Percentiles rank a stretch among this genome's conserved stretches.
phyloP scores from a whole-genome alignment of 2,329 filamentous ascomycete genomes.

The Epichloe typhina region DNA sequence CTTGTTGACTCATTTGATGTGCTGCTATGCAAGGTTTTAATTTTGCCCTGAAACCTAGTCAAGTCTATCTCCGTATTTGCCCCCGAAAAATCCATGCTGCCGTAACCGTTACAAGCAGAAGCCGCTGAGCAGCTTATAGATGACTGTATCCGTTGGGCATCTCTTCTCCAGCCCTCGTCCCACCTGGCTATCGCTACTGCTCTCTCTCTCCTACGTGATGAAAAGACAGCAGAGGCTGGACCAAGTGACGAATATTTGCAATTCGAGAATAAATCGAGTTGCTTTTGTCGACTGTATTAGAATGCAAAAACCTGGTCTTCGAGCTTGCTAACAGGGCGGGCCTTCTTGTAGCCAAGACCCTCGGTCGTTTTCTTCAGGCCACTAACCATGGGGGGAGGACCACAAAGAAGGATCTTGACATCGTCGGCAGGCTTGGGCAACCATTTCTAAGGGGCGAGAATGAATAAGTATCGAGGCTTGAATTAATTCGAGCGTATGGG shows the following conservation, averaged over 20 bases:
- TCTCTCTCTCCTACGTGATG: too few species aligned
- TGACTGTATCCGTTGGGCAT: neutral
- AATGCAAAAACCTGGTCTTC: conserved; percentile 98
- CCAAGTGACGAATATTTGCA: neutral
- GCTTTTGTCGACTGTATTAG: conserved; percentile 16
- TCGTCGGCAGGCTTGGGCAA: conserved; percentile 74
- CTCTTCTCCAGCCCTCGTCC: neutral
- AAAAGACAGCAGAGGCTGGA: neutral
- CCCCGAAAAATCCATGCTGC: neutral
- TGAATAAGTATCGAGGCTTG: neutral
- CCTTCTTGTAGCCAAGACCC: conserved; percentile 80
- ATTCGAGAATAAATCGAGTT: neutral
- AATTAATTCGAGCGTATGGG: neutral
- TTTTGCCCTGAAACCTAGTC: neutral
- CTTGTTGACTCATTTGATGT: neutral
- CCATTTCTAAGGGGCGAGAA: conserved; percentile 35
- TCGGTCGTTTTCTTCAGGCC: conserved; percentile 95
- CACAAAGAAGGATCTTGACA: conserved; percentile 89
- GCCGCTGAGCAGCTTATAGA: neutral
- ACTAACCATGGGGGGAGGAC: conserved; percentile 97
- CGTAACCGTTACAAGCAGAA: neutral
- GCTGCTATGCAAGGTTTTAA: neutral
- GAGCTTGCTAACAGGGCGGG: conserved; percentile 89
- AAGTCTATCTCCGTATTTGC: neutral
- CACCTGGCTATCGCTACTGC: neutral